These are phyloP conservation scores for Oryza nivara DNA, from an alignment of 176 grass and related monocot species.

Conservation along the genomic window DNA sequence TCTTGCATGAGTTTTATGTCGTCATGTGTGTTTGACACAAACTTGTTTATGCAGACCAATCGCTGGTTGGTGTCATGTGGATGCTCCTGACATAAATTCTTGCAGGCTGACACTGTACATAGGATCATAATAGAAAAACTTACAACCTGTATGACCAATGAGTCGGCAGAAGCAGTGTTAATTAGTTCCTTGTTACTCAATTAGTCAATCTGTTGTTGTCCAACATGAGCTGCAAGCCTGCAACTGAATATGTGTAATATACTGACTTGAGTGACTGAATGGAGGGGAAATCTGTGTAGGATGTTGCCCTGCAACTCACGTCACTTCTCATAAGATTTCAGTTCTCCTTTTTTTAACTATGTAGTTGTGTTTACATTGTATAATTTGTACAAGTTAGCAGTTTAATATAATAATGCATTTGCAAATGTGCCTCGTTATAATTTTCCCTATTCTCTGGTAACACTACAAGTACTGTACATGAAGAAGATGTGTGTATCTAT, in stretches of 20 bases:
- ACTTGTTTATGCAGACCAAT: conserved; percentile 55
- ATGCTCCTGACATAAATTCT: conserved; percentile 35
- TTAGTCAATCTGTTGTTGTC: conserved; percentile 32
- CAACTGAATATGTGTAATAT: conserved; percentile 9
- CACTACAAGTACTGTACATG: neutral
- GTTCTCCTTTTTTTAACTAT: conserved; percentile 22
- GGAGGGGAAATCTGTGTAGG: conserved; percentile 4
- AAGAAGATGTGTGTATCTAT: neutral
- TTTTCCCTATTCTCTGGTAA: neutral
- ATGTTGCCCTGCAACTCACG: neutral
- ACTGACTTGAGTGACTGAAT: neutral
- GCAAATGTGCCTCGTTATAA: neutral
- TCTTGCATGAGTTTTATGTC: neutral
- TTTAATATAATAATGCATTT: conserved; percentile 32
- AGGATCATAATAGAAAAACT: conserved; percentile 44
- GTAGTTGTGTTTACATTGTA: conserved; percentile 28
- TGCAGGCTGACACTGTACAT: conserved; percentile 51
- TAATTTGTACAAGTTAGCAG: conserved; percentile 32
- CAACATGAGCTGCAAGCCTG: conserved; percentile 12
- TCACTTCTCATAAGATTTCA: neutral
- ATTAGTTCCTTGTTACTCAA: conserved; percentile 33
- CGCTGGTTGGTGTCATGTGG: conserved; percentile 28
- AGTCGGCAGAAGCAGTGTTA: conserved; percentile 50
- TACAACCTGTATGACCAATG: conserved; percentile 38
- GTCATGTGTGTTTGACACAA: conserved; percentile 7